These are phyloP conservation scores for Yamadazyma nakazawae DNA, from an alignment of 805 yeast species.

Conservation along the genomic window DNA sequence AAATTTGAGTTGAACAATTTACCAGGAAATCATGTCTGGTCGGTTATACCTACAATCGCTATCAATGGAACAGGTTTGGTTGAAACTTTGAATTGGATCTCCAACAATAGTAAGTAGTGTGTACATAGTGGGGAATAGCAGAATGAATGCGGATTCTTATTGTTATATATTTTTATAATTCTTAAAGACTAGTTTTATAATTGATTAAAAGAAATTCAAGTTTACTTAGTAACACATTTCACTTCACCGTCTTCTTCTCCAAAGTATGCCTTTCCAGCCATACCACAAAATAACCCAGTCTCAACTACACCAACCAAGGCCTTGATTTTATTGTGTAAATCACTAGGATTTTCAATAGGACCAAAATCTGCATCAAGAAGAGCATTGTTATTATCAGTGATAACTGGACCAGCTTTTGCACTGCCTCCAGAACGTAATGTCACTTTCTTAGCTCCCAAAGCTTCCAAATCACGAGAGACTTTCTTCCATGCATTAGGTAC, in stretches of 20 bases:
- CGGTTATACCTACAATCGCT: conserved; percentile 89
- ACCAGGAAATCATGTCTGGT: conserved; percentile 72
- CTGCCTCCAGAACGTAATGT: conserved; percentile 78
- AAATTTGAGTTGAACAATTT: conserved; percentile 59
- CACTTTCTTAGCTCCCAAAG: conserved; percentile 62
- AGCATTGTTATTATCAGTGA: conserved; percentile 93
- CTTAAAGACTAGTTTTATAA: no score
- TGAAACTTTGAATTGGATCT: conserved; percentile 85
- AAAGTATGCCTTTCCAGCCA: conserved; percentile 81
- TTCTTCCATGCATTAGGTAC: conserved; percentile 85
- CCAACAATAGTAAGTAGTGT: conserved; percentile 48
- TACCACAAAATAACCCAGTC: conserved; percentile 79
- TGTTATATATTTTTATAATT: no score
- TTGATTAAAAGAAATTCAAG: not conserved
- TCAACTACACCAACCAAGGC: conserved; percentile 90
- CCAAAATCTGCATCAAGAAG: conserved; percentile 94
- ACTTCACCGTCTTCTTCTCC: conserved; percentile 77
- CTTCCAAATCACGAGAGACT: conserved; percentile 59
- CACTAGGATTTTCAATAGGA: conserved; percentile 48
- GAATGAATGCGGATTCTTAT: not conserved
- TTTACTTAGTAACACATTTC: conserved; percentile 1
- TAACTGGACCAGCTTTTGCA: conserved; percentile 95
- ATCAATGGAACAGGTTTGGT: conserved; percentile 85
- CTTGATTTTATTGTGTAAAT: conserved; percentile 65
- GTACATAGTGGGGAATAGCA: not conserved